Evolutionary conservation across 1,139 yeast genomes (phyloP), one percentile per base, ranked within the genome.

Genomic region (Lizanozyma gosingica): DNA sequence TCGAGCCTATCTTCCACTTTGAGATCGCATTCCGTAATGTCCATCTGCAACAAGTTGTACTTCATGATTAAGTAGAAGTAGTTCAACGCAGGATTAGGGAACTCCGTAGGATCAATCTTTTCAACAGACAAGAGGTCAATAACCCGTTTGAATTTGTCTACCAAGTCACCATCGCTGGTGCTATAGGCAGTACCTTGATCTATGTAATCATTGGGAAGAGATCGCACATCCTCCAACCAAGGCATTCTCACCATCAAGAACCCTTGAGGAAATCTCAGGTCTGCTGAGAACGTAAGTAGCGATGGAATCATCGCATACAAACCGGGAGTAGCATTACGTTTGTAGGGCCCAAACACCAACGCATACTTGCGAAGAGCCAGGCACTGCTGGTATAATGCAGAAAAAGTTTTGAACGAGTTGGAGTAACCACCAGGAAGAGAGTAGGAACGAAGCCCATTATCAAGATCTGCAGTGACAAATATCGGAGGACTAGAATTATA

Each of bases 301-400:
- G 84, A 71, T 0, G 95, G 86, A 39, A 78, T 66, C 43, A 87
- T 52, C 0, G 82, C 76, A 50, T 71, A 83, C 38, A 85, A 49
- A 2, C 65, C 50, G 0, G 96, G 94, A 39, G 71, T 57, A 1
- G 87, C 61, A 45, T 67, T 69, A 38, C 58, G 62, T 44, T 81
- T 72, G 4, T 71, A 52, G 50, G 80, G 75, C 1, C 95, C 90
- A 79, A 88, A 85, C 2, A 83, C 73, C 8, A 92, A 60, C 0
- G 85, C 94, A 50, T 73, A 79, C 51, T 75, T 76, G 3, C 67
- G 52, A 39, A 73, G 64, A 39, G 67, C 67, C 3, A 64, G 54
- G 59, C 94, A 63, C 2, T 82, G 71, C 40, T 76, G 78, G 53
- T 78, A 84, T 6, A 92, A 62, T 0, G 90, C 72, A 1, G 84